Evolutionary conservation across 1,284 basidiomycete genomes (phyloP), one percentile per base, ranked within the genome.

Genomic region (Ceratobasidium sp.): DNA sequence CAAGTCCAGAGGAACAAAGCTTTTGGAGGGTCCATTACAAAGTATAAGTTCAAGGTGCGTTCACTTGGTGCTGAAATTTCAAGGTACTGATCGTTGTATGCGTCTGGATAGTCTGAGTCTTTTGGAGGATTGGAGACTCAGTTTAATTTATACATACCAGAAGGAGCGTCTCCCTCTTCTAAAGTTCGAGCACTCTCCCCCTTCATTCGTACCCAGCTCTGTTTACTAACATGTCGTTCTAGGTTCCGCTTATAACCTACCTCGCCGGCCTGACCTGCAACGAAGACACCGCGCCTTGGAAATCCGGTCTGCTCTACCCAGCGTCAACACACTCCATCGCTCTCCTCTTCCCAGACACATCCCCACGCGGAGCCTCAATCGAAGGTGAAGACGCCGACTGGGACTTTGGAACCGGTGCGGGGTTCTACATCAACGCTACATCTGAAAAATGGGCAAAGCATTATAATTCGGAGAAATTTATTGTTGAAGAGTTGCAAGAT

Each of bases 211-310:
- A 46, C 46, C 53, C 53, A 12, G 2, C 20, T 12, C 46, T 49
- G 46, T 4, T 49, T 18, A 49, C 46, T 49, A 15, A 49, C 46
- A 12, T 18, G 46, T 13, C 44, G 13, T 33, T 15, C 39, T 42
- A 94, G 80, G 94, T 93, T 0, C 97, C 97, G 0, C 87, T 97
- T 2, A 88, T 99, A 9, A 90, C 95, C 82, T 99, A 96, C 85
- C 92, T 99, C 64, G 93, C 97, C 2, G 97, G 97, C 2, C 85
- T 99, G 77, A 97, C 95, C 0, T 99, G 98, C 86, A 99, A 92
- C 18, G 98, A 99, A 85, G 97, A 99, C 84, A 99, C 95, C 79
- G 97, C 92, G 93, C 91, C 96, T 0, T 95, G 97, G 86, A 98
- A 98, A 85, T 96, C 94, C 39, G 90, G 90, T 10, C 95, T 98